Base-by-base conservation (phyloP, 306 rosid genomes). In the Delonix regia region DNA sequence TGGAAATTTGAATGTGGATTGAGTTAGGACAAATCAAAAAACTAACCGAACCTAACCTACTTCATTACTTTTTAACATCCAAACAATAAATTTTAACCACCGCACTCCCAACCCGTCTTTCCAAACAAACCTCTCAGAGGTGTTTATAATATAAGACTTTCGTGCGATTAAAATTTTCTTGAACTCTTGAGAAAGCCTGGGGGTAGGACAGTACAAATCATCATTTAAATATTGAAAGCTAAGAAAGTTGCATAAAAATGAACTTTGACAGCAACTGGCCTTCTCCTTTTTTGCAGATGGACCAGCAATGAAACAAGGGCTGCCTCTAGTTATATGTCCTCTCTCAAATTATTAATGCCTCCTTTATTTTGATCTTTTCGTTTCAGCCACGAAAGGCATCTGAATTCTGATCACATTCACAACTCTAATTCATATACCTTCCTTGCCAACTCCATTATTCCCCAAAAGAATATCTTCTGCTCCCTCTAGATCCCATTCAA, bases 381-480 rank as follows among this genome's bases (percentile, higher is more conserved):
- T 87, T 45, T 64, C 76, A 85, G 71, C 93, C 93, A 80, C 90
- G 80, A 76, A 78, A 10, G 8, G 8, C 42, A 66, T 70, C 80
- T 77, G 78, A 14, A 22, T 3, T 49, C 56, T 18, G 56, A 49
- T 49, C 56, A 82, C 85, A 83, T 47, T 71, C 77, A 61, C 80
- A 67, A 62, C 77, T 51, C 45, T 41, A 19, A 21, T 21, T 70
- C 73, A 55, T 75, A 47, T 70, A 84, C 85, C 80, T 85, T 60
- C 41, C 75, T 51, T 74, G 59, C 79, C 83, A 74, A 68, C 80
- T 64, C 78, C 21, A 64, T 41, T n/a, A 28, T 30, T n/a, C 82
- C 77, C 45, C 47, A 63, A 36, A 65, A 77, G 25, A 75, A 78
- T 75, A 55, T 83, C 73, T 77, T 74, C 63, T 57, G 45, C 74